Conservation (phyloP, 129 eudicot species). For the Arctium minus region DNA sequence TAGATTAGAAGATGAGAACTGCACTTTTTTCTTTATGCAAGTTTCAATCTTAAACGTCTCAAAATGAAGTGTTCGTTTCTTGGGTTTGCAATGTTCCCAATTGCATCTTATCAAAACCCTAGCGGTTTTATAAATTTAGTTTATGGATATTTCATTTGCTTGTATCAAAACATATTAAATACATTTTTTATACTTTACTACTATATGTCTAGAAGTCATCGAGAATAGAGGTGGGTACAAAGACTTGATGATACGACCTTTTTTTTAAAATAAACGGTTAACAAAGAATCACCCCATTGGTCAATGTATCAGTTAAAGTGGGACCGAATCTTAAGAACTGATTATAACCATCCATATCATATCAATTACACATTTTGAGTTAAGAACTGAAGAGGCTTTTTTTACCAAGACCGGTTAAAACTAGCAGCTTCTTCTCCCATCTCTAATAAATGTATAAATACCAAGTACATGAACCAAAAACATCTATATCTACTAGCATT, state of each 20-base stretch:
- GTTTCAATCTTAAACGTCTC: neutral
- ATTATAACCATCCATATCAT: too few relatives aligned
- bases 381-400: too few relatives aligned
- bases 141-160: neutral
- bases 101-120: neutral
- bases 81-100: neutral
- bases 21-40: neutral
- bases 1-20: neutral
- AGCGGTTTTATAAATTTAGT: too few relatives aligned
- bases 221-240: neutral
- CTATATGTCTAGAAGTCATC: neutral
- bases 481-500: neutral
- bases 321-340: too few relatives aligned
- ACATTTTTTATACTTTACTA: neutral
- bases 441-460: too few relatives aligned
- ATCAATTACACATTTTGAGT: too few relatives aligned
- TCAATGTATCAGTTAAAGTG: neutral
- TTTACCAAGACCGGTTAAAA: too few relatives aligned
- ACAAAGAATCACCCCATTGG: neutral
- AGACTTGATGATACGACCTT: neutral
- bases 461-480: neutral
- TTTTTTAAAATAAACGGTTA: neutral
- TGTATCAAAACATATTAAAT: too few relatives aligned
- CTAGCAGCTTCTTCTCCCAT: too few relatives aligned
- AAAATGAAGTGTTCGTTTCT: neutral